Percentiles rank a stretch among this genome's conserved stretches.
Evolutionary conservation across 805 yeast genomes (phyloP).

Genomic region (Nakazawaea molendinolei): DNA sequence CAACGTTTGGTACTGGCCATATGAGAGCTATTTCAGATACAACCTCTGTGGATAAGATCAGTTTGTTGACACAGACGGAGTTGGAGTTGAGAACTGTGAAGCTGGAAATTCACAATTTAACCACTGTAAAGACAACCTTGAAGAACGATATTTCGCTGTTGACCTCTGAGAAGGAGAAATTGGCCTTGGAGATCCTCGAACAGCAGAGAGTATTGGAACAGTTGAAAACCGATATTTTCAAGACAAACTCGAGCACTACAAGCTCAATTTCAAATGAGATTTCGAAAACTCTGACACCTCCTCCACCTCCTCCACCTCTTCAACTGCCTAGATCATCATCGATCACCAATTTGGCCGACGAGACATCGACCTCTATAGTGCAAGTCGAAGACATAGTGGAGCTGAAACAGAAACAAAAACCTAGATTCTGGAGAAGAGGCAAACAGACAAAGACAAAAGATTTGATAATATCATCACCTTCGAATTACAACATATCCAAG

Average conservation of each 20-base stretch:
- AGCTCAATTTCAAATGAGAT: not conserved
- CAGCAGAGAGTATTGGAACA: conserved; percentile 14
- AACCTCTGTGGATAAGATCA: conserved; percentile 25
- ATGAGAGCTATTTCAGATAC: conserved; percentile 39
- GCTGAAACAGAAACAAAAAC: conserved; percentile 19
- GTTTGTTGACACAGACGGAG: conserved; percentile 28
- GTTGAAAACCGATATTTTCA: conserved; percentile 11
- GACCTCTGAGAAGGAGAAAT: conserved; percentile 35
- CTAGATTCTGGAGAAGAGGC: conserved; percentile 25
- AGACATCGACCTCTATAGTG: conserved; percentile 1
- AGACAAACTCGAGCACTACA: conserved; percentile 10
- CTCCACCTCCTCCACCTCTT: conserved; percentile 11
- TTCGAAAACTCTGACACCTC: conserved; percentile 9
- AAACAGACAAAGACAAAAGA: conserved; percentile 11
- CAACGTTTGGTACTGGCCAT: conserved; percentile 20
- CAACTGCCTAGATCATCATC: conserved; percentile 2
- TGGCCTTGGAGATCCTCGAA: conserved; percentile 37
- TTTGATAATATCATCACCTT: conserved; percentile 11
- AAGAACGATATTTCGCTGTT: conserved; percentile 47
- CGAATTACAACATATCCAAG: conserved; percentile 4
- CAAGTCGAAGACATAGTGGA: conserved; percentile 11
- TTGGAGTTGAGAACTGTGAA: conserved; percentile 31
- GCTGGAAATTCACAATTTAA: conserved; percentile 33
- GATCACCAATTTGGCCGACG: not conserved
- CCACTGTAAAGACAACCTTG: conserved; percentile 34